Evolutionary conservation across 768 basidiomycete genomes (phyloP), one percentile per base, ranked within the genome.

Genomic region (Dioszegia aurantiaca): DNA sequence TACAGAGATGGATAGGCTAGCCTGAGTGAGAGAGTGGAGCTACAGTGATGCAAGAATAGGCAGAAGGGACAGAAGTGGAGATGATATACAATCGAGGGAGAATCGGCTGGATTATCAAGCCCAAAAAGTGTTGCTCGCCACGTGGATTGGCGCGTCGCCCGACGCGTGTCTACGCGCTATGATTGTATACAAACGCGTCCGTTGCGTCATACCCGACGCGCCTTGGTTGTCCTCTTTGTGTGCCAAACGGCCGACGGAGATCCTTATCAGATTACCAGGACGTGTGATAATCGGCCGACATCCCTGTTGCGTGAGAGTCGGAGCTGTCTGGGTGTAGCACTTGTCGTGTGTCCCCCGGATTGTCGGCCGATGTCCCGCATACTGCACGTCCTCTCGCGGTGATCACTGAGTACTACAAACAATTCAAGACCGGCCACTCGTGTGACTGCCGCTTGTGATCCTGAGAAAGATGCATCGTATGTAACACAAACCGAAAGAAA

Each of bases 401-500:
- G n/a, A n/a, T n/a, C n/a, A n/a, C n/a, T n/a, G n/a, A n/a, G n/a
- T n/a, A n/a, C n/a, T n/a, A n/a, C n/a, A n/a, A n/a, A n/a, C n/a
- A n/a, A n/a, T n/a, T n/a, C n/a, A n/a, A n/a, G n/a, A n/a, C n/a
- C n/a, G n/a, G n/a, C n/a, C n/a, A n/a, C n/a, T n/a, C n/a, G n/a
- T n/a, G n/a, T n/a, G n/a, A n/a, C n/a, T n/a, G n/a, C n/a, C n/a
- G n/a, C n/a, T n/a, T n/a, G n/a, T 33, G 23, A 33, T 36, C 48
- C 30, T n/a, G 30, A 49, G 3, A 28, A 39, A 53, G 36, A n/a
- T 53, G 51, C 51, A 53, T 53, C 26, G 37, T n/a, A n/a, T n/a
- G n/a, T 43, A 54, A 39, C 41, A 55, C 54, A 45, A 55, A 47
- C 43, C 17, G 31, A 31, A 44, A 31, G 28, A 30, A 55, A 30